These are phyloP conservation scores for Camellia lanceoleosa DNA, from an alignment of 148 eudicot species.

Conservation along the genomic window DNA sequence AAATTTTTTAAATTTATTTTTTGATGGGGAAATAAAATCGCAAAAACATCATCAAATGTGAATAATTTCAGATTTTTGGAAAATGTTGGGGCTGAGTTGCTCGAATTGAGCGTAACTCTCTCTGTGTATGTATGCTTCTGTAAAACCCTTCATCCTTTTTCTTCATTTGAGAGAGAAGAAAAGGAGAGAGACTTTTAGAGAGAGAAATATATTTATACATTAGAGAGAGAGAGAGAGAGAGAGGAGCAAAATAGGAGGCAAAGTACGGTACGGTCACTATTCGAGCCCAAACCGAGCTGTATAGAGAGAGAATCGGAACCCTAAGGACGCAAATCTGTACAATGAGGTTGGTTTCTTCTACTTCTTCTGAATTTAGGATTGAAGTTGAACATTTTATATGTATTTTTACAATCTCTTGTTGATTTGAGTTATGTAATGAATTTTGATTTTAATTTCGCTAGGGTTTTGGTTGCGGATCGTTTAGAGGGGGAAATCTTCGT, in stretches of 20 bases:
- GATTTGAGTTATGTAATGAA: neutral
- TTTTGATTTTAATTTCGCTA: neutral
- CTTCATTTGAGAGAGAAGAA: neutral
- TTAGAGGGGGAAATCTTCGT: neutral
- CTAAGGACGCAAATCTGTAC: neutral
- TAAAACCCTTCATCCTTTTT: constrained; percentile 4
- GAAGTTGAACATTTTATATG: neutral
- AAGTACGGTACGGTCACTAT: neutral
- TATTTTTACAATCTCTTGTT: neutral
- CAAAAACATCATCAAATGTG: neutral
- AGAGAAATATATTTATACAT: neutral
- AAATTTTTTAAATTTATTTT: neutral
- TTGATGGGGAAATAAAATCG: neutral
- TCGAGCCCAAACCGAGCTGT: neutral
- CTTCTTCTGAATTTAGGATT: neutral
- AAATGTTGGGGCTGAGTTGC: neutral
- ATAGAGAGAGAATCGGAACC: neutral
- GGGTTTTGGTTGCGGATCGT: constrained; percentile 6
- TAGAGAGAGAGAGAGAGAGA: neutral
- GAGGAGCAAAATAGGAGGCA: neutral
- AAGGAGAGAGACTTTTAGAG: neutral
- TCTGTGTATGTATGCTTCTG: neutral
- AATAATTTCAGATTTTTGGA: neutral
- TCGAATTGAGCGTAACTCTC: neutral
- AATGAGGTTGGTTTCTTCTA: neutral